These are phyloP conservation scores for Gremmenia infestans DNA, from an alignment of 2,329 filamentous ascomycete genomes.

Conservation along the genomic window DNA sequence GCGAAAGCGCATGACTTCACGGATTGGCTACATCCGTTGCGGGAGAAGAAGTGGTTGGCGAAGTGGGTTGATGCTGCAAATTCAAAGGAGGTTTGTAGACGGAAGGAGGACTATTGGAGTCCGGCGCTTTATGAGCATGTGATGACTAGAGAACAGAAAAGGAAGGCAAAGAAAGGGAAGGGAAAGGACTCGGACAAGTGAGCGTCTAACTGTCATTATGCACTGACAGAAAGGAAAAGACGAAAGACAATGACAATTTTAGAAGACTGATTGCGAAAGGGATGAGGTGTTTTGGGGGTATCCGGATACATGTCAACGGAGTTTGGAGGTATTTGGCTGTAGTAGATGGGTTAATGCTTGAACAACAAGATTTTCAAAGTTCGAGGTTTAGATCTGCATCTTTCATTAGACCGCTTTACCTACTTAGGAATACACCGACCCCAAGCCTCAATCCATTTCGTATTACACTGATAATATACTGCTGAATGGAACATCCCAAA, in stretches of 20 bases:
- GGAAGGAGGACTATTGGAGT: not conserved
- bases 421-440: not conserved
- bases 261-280: not conserved
- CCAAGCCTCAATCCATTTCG: not conserved
- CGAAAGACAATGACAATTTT: not conserved
- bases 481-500: slow-evolving; percentile 52
- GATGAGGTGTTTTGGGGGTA: too few relatives aligned
- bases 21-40: not conserved
- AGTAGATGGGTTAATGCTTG: too few relatives aligned
- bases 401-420: not conserved
- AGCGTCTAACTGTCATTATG: not conserved
- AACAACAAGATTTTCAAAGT: not conserved
- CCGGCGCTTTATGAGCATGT: not conserved
- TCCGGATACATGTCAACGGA: too few relatives aligned
- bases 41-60: not conserved
- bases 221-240: not conserved
- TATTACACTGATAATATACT: slow-evolving; percentile 32
- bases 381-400: not conserved
- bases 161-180: not conserved
- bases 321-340: too few relatives aligned
- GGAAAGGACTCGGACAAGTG: not conserved
- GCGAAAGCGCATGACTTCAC: not conserved
- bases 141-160: not conserved
- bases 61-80: not conserved
- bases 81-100: not conserved